Percentiles rank a stretch among this genome's conserved stretches.
Conservation (phyloP, 1,139 yeast species). For the Sugiyamaella pinicola region DNA sequence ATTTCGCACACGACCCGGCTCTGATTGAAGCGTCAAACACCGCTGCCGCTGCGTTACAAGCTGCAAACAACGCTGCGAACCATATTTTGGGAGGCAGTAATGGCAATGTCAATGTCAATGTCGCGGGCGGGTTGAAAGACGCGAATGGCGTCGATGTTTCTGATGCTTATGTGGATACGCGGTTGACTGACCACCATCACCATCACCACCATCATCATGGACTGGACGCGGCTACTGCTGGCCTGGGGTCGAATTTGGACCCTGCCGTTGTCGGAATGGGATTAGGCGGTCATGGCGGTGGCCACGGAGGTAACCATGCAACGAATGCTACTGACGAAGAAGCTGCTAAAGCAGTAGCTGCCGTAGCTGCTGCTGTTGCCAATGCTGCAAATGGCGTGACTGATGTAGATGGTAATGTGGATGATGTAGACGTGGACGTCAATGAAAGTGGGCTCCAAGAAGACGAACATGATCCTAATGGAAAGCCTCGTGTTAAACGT, state of each 20-base stretch:
- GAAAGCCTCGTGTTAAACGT: conserved; percentile 19
- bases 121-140: background rate
- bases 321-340: conserved; percentile 4
- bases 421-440: background rate
- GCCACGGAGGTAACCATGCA: background rate
- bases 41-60: conserved; percentile 15
- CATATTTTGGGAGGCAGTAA: conserved; percentile 3
- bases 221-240: conserved; percentile 2
- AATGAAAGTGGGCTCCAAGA: background rate
- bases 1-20: conserved; percentile 17
- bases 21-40: conserved; percentile 16
- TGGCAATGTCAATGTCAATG: background rate
- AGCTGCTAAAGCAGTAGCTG: conserved; percentile 11
- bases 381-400: conserved; percentile 5
- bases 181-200: conserved; percentile 8
- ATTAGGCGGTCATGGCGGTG: background rate
- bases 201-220: conserved; percentile 13
- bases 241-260: conserved; percentile 13
- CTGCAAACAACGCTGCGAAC: conserved; percentile 13
- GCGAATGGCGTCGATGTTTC: conserved; percentile 6
- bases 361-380: conserved; percentile 6
- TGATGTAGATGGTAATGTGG: background rate
- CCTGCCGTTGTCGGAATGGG: conserved; percentile 18
- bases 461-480: background rate
- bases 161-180: conserved; percentile 8